phyloP scores from a whole-genome alignment of 805 yeast species.

The Metschnikowia henanensis region DNA sequence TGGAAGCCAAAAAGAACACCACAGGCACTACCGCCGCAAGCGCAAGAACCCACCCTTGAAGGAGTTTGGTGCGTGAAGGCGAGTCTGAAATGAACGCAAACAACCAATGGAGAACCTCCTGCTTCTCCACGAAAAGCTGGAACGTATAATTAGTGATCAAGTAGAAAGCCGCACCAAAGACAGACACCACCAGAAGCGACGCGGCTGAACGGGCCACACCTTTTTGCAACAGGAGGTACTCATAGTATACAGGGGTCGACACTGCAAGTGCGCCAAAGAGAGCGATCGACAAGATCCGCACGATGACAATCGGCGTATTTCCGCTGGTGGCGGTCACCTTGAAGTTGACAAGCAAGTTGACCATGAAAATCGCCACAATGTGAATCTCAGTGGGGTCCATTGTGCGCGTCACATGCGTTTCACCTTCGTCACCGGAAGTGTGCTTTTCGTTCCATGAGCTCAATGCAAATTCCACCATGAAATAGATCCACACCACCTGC shows the following conservation, averaged over 20 bases:
- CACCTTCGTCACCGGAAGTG: slow-evolving; percentile 9
- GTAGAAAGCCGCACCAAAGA: slow-evolving; percentile 29
- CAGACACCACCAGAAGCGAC: slow-evolving; percentile 53
- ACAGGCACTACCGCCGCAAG: slow-evolving; percentile 52
- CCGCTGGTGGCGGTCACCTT: slow-evolving; percentile 7
- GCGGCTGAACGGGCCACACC: slow-evolving; percentile 63
- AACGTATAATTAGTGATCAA: slow-evolving; percentile 32
- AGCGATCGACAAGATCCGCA: slow-evolving; percentile 37
- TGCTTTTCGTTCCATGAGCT: slow-evolving; percentile 28
- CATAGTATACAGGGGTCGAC: slow-evolving; percentile 28
- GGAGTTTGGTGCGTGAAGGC: slow-evolving; percentile 39
- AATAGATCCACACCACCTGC: slow-evolving; percentile 26
- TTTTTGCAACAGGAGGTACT: slow-evolving; percentile 41
- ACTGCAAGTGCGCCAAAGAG: slow-evolving; percentile 24
- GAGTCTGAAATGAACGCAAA: slow-evolving; percentile 33
- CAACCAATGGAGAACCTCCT: slow-evolving; percentile 45
- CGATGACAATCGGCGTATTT: slow-evolving; percentile 33
- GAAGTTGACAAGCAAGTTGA: slow-evolving; percentile 25
- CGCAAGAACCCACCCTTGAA: slow-evolving; percentile 55
- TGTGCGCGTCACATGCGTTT: slow-evolving; percentile 16
- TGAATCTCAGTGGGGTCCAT: slow-evolving; percentile 39
- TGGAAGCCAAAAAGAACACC: slow-evolving; percentile 44
- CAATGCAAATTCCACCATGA: slow-evolving; percentile 24
- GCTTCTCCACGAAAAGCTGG: slow-evolving; percentile 25
- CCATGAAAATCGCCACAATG: slow-evolving; percentile 27